Base-by-base conservation (phyloP, 2,329 filamentous ascomycete species). In the Ophiocordyceps camponoti-saundersi region DNA sequence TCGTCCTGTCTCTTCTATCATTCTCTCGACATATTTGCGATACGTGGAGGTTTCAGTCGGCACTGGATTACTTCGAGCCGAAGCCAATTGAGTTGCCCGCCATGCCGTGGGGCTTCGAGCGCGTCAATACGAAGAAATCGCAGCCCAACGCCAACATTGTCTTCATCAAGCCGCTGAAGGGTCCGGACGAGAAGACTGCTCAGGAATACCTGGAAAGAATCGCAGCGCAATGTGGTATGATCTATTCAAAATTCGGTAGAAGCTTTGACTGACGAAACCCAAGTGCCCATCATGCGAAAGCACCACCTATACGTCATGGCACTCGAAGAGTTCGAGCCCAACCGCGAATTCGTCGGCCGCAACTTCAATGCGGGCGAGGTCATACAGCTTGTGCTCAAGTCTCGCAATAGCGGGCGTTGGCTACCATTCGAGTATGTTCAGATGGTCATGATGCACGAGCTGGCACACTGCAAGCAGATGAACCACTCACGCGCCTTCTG, bases 391-490 rank as follows among this genome's bases (percentile, higher is more conserved):
- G 87, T 94, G 1, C 72, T 94, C 23, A 82, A 81, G 54, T 77
- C 83, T 0, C 73, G 71, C 0, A 68, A 65, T 5, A 74, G 72
- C 0, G 76, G 77, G 23, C 73, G 67, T 49, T 94, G 87, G 87
- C 68, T 94, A 21, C 83, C 85, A 0, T 88, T 92, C 57, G 71
- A 78, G 50, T 87, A 88, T 57, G 84, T 94, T 16, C 85, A 92
- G 63, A 90, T 92, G 84, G 85, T 93, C 53, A 93, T 94, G 87
- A 89, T 93, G 77, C 87, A 94, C 60, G 85, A 92, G 67, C 68
- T 93, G 29, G 86, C 86, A 3, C 86, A 93, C 61, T 89, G 84
- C 70, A 83, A 85, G 61, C 82, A 94, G 59, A 94, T 94, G 88
- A 93, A 94, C 60, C 87, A 94, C 59, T 82, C 79, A 2, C 73